Percentiles rank a stretch among this genome's conserved stretches.
Evolutionary conservation across 371 early-diverging fungal genomes (phyloP).

Genomic region (Mortierella sp.): DNA sequence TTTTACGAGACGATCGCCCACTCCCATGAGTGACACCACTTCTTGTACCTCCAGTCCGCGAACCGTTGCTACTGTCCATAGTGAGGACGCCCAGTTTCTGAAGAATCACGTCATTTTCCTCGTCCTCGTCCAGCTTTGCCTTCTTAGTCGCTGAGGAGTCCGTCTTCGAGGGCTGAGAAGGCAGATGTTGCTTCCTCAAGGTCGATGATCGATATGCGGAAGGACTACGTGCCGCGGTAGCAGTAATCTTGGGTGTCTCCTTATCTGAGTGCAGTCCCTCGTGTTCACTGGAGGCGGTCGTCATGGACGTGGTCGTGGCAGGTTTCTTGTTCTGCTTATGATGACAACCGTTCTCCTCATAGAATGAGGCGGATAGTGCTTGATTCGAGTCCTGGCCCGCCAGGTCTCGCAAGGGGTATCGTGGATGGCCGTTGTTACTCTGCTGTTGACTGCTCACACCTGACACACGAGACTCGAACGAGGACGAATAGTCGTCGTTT

Average conservation of each 20-base stretch:
- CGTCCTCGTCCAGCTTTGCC: constrained; percentile 24
- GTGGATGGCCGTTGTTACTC: constrained; percentile 20
- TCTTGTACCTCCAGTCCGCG: constrained; percentile 22
- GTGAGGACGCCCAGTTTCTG: constrained; percentile 44
- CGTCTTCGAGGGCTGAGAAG: constrained; percentile 29
- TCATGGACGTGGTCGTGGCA: not conserved
- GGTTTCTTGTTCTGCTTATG: constrained; percentile 7
- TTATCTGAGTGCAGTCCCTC: constrained; percentile 3
- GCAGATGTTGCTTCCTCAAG: constrained; percentile 6
- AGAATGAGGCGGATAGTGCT: constrained; percentile 31
- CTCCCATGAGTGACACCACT: constrained; percentile 26
- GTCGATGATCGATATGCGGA: not conserved
- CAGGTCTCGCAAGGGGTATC: constrained; percentile 46
- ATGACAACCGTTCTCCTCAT: constrained; percentile 10
- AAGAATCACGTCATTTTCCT: constrained; percentile 43
- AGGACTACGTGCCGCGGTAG: constrained; percentile 7
- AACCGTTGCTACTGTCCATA: constrained; percentile 15
- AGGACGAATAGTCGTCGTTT: constrained; percentile 45
- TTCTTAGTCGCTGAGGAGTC: constrained; percentile 28
- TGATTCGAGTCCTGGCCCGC: constrained; percentile 48
- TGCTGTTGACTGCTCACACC: constrained; percentile 21
- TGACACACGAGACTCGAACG: constrained; percentile 41
- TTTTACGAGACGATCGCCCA: constrained; percentile 35
- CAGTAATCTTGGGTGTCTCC: not conserved
- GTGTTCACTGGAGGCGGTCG: constrained; percentile 15